These are phyloP conservation scores for Fusarium sp. DNA, from an alignment of 2,329 filamentous ascomycete species.

Conservation along the genomic window DNA sequence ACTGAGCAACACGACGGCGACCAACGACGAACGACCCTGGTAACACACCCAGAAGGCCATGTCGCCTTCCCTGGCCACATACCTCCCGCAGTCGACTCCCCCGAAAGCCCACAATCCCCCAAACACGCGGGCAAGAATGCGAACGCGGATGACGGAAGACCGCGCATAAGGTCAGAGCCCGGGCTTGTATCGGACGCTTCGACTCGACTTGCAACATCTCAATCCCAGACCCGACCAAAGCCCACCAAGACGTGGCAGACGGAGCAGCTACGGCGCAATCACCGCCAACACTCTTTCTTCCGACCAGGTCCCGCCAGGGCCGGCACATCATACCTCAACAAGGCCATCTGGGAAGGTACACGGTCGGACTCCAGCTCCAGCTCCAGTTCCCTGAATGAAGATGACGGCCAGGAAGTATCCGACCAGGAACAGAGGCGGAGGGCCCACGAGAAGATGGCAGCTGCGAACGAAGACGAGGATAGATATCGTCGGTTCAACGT, in stretches of 20 bases:
- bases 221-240: conserved; percentile 20
- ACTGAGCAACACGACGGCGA: conserved; percentile 17
- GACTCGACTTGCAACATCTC: conserved; percentile 2
- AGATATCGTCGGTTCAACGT: conserved; percentile 61
- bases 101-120: conserved; percentile 25
- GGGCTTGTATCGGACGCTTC: neutral
- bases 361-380: conserved; percentile 10
- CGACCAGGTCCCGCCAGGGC: conserved; percentile 35
- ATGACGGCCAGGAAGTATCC: neutral
- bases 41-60: conserved; percentile 23
- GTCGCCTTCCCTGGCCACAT: conserved; percentile 27
- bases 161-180: conserved; percentile 13
- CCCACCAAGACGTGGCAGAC: conserved; percentile 39
- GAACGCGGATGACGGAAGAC: neutral
- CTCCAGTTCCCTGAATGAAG: conserved; percentile 27
- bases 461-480: conserved; percentile 40
- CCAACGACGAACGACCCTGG: conserved; percentile 15
- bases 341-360: conserved; percentile 33
- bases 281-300: conserved; percentile 18
- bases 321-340: conserved; percentile 38
- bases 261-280: conserved; percentile 26
- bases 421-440: conserved; percentile 6
- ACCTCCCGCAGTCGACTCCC: conserved; percentile 23
- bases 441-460: conserved; percentile 1
- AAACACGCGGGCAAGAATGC: conserved; percentile 10